A percentile compares a stretch with the other conserved stretches of the same genome.
phyloP scores from a whole-genome alignment of 2,329 filamentous ascomycete genomes.

The Plenodomus tracheiphilus region DNA sequence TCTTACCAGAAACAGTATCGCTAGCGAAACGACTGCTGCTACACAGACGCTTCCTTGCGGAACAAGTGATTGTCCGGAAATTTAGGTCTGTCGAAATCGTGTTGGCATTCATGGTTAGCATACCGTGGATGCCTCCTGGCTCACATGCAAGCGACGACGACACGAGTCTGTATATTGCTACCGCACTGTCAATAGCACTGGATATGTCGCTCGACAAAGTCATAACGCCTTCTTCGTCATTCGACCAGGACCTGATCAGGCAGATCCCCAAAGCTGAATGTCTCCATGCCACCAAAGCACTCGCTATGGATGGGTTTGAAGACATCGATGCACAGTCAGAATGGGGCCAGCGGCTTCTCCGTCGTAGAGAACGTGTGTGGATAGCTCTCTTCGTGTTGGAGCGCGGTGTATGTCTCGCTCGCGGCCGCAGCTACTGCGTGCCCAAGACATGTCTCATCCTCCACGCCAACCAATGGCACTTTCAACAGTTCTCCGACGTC shows the following conservation, averaged over 20 bases:
- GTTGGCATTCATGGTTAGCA: slow-evolving; percentile 73
- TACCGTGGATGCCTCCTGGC: slow-evolving; percentile 74
- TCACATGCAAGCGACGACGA: slow-evolving; percentile 71
- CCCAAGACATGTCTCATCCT: slow-evolving; percentile 68
- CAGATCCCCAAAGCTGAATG: slow-evolving; percentile 67
- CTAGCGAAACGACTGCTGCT: slow-evolving; percentile 67
- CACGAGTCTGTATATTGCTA: slow-evolving; percentile 71
- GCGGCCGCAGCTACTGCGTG: slow-evolving; percentile 69
- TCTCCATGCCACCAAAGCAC: slow-evolving; percentile 66
- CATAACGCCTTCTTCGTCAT: slow-evolving; percentile 58
- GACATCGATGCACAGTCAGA: slow-evolving; percentile 65
- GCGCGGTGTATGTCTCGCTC: slow-evolving; percentile 71
- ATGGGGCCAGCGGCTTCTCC: slow-evolving; percentile 63
- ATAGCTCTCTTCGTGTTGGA: slow-evolving; percentile 73
- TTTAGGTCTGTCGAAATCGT: slow-evolving; percentile 74
- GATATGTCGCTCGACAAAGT: slow-evolving; percentile 73
- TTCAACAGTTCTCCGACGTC: slow-evolving; percentile 63
- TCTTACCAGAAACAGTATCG: slow-evolving; percentile 65
- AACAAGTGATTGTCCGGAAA: slow-evolving; percentile 63
- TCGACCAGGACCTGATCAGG: slow-evolving; percentile 51
- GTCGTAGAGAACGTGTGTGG: slow-evolving; percentile 70
- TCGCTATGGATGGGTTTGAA: slow-evolving; percentile 69
- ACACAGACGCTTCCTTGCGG: slow-evolving; percentile 65
- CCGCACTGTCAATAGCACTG: slow-evolving; percentile 69
- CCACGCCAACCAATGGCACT: slow-evolving; percentile 71